Base-by-base conservation (phyloP, 2,329 filamentous ascomycete species). In the Diaporthe longicolla region DNA sequence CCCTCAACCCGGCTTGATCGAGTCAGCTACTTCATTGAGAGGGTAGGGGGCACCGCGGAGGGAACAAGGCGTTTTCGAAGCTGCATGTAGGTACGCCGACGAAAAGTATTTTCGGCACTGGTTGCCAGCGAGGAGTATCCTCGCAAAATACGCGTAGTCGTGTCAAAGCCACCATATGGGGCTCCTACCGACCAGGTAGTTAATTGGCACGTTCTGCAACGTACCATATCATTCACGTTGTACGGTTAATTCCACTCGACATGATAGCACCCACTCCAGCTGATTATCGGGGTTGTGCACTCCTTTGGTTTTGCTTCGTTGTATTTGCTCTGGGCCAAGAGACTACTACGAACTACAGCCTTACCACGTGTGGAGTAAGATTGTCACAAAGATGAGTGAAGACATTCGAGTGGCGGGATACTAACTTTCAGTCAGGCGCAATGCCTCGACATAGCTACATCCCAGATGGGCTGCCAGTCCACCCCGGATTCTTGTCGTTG, bases 351-450 rank as follows among this genome's bases (percentile, higher is more conserved):
- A 26, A 65, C 15, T 65, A 65, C 59, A 65, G 17, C 6, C 43
- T 65, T 15, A 65, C 59, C 4, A 17, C 26, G 1, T 65, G 59
- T 48, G 59, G 40, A 35, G 59, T 65, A 35, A 48, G 59, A 63
- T 4, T 11, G 3, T 2, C 13, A 5, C 9, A 17, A 15, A 29
- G 29, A 19, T 29, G 6, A 45, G 1, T 45, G n/a, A 43, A 29
- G 7, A 26, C 32, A 19, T 1, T n/a, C 11, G 8, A 13, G 17
- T 29, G 4, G 4, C 15, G 8, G 5, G 21, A 32, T 32, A 11
- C 19, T 48, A n/a, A 65, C 10, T n/a, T 35, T n/a, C 13, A 32
- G 17, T 17, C 11, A 65, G 59, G 26, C 45, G n/a, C 26, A 48
- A 48, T 65, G 59, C 17, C 59, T 65, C 43, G 59, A 35, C 17